Percentiles rank a stretch among this genome's conserved stretches.
Conservation (phyloP, 192 early-diverging fungal species). For the Gamsiella multidivaricata region DNA sequence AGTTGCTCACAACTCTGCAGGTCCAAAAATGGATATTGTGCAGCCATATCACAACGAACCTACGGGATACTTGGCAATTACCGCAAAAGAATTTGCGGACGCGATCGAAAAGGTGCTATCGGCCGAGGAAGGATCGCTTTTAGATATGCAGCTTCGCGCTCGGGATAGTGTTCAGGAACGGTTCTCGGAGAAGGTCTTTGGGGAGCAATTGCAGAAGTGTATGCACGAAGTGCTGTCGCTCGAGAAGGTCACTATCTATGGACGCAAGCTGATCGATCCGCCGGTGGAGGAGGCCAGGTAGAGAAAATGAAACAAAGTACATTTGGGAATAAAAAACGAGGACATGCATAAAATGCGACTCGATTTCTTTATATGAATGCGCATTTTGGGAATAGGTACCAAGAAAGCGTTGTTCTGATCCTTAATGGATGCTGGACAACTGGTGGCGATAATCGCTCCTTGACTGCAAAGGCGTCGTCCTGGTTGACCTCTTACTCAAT, state of each 20-base stretch:
- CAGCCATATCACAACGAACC: slow-evolving; percentile 55
- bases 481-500: too few species aligned
- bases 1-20: slow-evolving; percentile 86
- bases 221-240: slow-evolving; percentile 27
- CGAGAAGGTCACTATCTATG: slow-evolving; percentile 40
- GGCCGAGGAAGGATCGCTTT: slow-evolving; percentile 54
- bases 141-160: slow-evolving; percentile 68
- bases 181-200: slow-evolving; percentile 76
- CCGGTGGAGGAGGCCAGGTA: too few species aligned
- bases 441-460: too few species aligned
- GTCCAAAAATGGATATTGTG: slow-evolving; percentile 90
- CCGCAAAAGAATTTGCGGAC: slow-evolving; percentile 73
- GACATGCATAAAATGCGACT: too few species aligned
- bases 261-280: slow-evolving; percentile 27
- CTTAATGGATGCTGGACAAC: too few species aligned
- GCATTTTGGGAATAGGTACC: too few species aligned
- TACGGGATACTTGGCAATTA: slow-evolving; percentile 72
- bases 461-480: too few species aligned
- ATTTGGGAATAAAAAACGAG: too few species aligned
- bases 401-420: too few species aligned
- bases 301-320: too few species aligned
- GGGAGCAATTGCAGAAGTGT: slow-evolving; percentile 21
- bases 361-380: too few species aligned
- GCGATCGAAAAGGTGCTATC: slow-evolving; percentile 60
- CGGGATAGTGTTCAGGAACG: slow-evolving; percentile 68